Evolutionary conservation across 345 rosid species (phyloP).

Genomic region (Acer saccharum): DNA sequence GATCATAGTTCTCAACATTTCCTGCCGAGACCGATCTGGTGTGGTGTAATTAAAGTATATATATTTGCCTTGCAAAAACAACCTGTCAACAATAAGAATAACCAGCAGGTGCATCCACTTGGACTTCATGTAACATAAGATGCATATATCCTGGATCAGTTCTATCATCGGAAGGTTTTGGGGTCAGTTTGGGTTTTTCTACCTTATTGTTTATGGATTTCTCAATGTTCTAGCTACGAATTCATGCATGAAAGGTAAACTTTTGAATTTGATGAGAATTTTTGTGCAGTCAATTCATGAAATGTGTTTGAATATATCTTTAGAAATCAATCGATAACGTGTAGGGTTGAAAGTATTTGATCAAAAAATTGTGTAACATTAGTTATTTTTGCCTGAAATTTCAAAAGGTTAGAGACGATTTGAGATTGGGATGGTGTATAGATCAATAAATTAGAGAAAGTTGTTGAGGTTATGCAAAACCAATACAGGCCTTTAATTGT

Average conservation of each 20-base stretch:
- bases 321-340: neutral
- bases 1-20: conserved; percentile 69
- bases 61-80: conserved; percentile 69
- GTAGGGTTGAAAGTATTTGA: neutral
- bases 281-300: neutral
- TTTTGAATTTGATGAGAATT: too few relatives aligned
- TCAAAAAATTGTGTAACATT: neutral
- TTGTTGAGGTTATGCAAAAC: neutral
- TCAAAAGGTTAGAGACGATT: neutral
- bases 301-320: too few relatives aligned
- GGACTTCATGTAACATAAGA: neutral
- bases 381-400: neutral
- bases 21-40: conserved; percentile 90
- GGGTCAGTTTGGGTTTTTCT: too few relatives aligned
- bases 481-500: neutral
- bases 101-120: conserved; percentile 4
- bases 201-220: too few relatives aligned
- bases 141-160: too few relatives aligned
- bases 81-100: conserved; percentile 49
- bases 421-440: neutral
- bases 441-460: neutral
- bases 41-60: conserved; percentile 93
- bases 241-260: too few relatives aligned
- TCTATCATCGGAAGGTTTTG: too few relatives aligned
- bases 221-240: too few relatives aligned